These are phyloP conservation scores for Ganoderma resinaceum DNA, from an alignment of 1,284 basidiomycete species.

Conservation along the genomic window DNA sequence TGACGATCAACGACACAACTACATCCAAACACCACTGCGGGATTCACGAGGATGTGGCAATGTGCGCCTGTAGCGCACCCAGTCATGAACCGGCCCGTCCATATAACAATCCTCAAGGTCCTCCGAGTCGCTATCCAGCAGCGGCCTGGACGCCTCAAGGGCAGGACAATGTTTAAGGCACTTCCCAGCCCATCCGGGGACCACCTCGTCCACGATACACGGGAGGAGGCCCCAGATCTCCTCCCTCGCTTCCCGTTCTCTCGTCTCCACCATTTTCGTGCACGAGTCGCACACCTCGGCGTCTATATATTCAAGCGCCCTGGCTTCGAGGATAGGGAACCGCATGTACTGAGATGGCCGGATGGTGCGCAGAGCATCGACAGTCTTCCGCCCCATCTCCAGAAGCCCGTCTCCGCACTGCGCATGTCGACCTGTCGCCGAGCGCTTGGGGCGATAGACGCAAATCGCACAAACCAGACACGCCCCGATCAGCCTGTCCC, in stretches of 20 bases:
- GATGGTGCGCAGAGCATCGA: neutral
- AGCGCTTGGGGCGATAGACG: neutral
- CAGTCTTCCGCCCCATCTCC: neutral
- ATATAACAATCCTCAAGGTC: neutral
- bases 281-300: neutral
- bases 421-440: neutral
- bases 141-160: neutral
- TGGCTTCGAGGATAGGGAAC: neutral
- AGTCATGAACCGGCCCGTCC: neutral
- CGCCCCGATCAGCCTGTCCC: neutral
- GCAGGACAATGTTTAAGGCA: neutral
- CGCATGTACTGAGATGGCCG: neutral
- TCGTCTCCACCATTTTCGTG: neutral
- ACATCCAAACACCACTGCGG: neutral
- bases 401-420: neutral
- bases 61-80: neutral
- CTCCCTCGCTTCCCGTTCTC: neutral
- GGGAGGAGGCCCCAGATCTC: neutral
- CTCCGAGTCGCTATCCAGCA: neutral
- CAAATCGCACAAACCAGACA: neutral
- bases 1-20: neutral
- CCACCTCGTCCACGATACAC: neutral
- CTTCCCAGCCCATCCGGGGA: neutral
- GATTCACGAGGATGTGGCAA: neutral
- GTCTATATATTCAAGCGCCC: neutral